A percentile compares a stretch with the other conserved stretches of the same genome.
Conservation (phyloP, 2,329 filamentous ascomycete genomes). For the Magnaporthiopsis rhizophila region DNA sequence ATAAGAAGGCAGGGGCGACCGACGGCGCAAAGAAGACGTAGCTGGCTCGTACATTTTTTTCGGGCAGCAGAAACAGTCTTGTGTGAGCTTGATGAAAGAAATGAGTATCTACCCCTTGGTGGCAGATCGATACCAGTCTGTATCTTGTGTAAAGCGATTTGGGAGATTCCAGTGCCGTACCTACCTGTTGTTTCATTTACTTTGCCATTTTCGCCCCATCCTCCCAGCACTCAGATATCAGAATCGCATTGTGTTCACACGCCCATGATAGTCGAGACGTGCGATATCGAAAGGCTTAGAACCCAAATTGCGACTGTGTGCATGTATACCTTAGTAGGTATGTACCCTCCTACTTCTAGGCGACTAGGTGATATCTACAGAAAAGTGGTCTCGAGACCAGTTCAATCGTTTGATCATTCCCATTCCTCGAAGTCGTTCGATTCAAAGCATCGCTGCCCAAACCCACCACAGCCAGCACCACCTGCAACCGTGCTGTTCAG, state of each 20-base stretch:
- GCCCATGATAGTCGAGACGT: neutral
- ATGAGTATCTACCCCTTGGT: neutral
- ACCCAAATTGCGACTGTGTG: too few relatives aligned
- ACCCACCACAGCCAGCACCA: too few relatives aligned
- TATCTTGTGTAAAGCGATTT: neutral
- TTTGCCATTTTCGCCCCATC: neutral
- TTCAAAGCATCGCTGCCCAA: neutral
- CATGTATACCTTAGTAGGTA: too few relatives aligned
- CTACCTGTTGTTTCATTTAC: neutral
- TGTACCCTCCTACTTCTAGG: too few relatives aligned
- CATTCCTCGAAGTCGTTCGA: neutral
- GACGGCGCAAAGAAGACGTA: conserved; percentile 6
- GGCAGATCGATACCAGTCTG: neutral
- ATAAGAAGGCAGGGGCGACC: conserved; percentile 13
- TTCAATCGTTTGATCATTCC: neutral
- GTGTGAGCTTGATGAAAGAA: neutral
- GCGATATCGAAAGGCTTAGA: too few relatives aligned
- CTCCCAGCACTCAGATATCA: neutral
- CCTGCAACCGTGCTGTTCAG: neutral
- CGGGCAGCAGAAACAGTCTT: neutral
- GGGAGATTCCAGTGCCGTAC: neutral
- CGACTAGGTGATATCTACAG: too few relatives aligned
- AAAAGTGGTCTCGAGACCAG: too few relatives aligned
- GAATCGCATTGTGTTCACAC: neutral
- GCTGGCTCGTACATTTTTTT: neutral